A percentile compares a stretch with the other conserved stretches of the same genome.
phyloP scores from a whole-genome alignment of 148 eudicot genomes.

The Camellia japonica region DNA sequence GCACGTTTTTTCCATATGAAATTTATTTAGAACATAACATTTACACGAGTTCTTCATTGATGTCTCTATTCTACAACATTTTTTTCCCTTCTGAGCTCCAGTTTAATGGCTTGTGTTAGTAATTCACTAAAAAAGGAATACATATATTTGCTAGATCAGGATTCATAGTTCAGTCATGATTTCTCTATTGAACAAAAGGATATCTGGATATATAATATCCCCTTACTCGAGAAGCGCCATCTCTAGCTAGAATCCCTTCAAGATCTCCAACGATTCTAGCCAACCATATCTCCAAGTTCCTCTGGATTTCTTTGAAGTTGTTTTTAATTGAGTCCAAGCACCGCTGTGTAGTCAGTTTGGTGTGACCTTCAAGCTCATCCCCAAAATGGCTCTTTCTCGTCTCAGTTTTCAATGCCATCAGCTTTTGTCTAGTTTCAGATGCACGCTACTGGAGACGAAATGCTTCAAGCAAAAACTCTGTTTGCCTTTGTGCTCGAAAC shows the following conservation, averaged over 20 bases:
- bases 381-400: slow-evolving; percentile 51
- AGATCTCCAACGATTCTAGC: slow-evolving; percentile 95
- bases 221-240: slow-evolving; percentile 71
- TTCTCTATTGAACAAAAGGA: slow-evolving; percentile 52
- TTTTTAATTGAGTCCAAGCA: slow-evolving; percentile 69
- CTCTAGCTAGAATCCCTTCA: slow-evolving; percentile 86
- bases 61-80: no score
- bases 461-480: slow-evolving; percentile 89
- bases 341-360: slow-evolving; percentile 50
- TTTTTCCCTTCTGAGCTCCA: no score
- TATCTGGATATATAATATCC: slow-evolving; percentile 71
- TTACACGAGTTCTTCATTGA: no score
- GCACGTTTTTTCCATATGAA: no score
- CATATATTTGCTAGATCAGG: slow-evolving; percentile 16
- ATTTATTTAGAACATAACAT: no score
- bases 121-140: neutral
- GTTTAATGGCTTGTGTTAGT: neutral
- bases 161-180: neutral
- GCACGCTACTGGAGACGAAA: slow-evolving; percentile 85
- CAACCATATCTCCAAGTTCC: slow-evolving; percentile 91
- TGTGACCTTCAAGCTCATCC: slow-evolving; percentile 50
- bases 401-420: slow-evolving; percentile 67
- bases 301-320: slow-evolving; percentile 87
- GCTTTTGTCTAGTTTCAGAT: slow-evolving; percentile 79
- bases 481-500: slow-evolving; percentile 78